phyloP scores from a whole-genome alignment of 1,139 yeast genomes.

The Lodderomyces metapsilosis region DNA sequence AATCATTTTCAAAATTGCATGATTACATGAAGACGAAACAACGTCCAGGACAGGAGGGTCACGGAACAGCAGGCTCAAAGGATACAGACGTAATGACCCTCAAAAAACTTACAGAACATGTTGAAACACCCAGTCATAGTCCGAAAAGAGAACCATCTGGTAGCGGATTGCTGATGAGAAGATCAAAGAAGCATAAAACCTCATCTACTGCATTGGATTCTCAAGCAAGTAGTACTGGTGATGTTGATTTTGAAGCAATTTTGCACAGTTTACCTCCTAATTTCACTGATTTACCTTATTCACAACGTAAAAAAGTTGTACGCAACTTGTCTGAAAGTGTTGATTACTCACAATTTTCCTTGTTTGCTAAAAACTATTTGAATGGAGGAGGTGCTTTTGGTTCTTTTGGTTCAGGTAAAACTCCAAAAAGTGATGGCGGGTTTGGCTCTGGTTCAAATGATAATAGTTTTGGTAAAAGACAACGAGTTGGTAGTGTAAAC shows the following conservation, averaged over 20 bases:
- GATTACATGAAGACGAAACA: conserved; percentile 29
- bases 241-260: conserved; percentile 36
- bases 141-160: conserved; percentile 10
- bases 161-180: conserved; percentile 8
- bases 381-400: conserved; percentile 16
- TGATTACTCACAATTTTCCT: conserved; percentile 49
- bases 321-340: conserved; percentile 55
- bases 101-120: conserved; percentile 1
- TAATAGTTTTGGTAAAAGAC: conserved; percentile 29
- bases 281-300: conserved; percentile 64
- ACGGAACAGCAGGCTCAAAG: background rate
- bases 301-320: conserved; percentile 61
- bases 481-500: conserved; percentile 33
- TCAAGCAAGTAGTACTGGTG: conserved; percentile 21
- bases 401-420: conserved; percentile 12
- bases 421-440: conserved; percentile 19
- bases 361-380: conserved; percentile 37
- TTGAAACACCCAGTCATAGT: background rate
- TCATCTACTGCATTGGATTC: conserved; percentile 18
- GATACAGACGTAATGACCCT: conserved; percentile 8
- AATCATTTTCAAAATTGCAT: conserved; percentile 25
- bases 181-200: conserved; percentile 23
- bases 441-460: conserved; percentile 23
- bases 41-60: background rate
- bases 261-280: conserved; percentile 54